Percentiles rank a stretch among this genome's conserved stretches.
These are phyloP conservation scores for Haplosporangium sp. DNA, from an alignment of 371 early-diverging fungal genomes.

Conservation along the genomic window DNA sequence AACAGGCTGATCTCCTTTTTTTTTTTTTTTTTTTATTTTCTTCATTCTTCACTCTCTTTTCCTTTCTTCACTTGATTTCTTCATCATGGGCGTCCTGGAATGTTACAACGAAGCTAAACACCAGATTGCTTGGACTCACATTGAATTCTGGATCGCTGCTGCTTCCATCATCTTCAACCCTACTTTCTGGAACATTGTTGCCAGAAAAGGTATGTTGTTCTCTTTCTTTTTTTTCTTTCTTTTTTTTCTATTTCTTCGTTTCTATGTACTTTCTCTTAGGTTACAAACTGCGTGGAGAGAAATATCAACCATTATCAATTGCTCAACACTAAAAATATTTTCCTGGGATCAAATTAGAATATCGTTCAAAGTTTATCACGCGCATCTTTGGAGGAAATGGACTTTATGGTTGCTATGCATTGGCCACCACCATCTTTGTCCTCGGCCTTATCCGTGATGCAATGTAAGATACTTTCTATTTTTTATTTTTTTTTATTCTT, in stretches of 20 bases:
- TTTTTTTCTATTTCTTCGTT: background rate
- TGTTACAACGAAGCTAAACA: conserved; percentile 31
- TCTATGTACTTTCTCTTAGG: background rate
- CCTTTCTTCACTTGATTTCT: background rate
- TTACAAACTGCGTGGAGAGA: background rate
- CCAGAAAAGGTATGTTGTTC: conserved; percentile 70
- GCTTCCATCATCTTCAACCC: conserved; percentile 90
- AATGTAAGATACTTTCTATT: conserved; percentile 65
- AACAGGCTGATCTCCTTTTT: too few species aligned
- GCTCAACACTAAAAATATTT: background rate
- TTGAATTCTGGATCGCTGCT: conserved; percentile 75
- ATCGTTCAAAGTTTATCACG: conserved; percentile 78
- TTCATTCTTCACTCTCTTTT: background rate
- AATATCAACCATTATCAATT: too few species aligned
- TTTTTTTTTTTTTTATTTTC: too few species aligned
- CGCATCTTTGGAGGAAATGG: conserved; percentile 77
- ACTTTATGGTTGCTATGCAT: conserved; percentile 80
- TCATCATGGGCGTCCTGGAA: conserved; percentile 36
- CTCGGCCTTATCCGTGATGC: conserved; percentile 88
- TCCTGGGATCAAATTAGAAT: conserved; percentile 66
- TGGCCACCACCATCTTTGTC: conserved; percentile 84
- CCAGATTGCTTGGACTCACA: conserved; percentile 69
- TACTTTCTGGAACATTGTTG: conserved; percentile 91
- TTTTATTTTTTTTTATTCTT: background rate
- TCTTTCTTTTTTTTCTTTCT: background rate